A percentile compares a stretch with the other conserved stretches of the same genome.
phyloP scores from a whole-genome alignment of 1,284 basidiomycete species.

The Fomitiporia mediterranea region DNA sequence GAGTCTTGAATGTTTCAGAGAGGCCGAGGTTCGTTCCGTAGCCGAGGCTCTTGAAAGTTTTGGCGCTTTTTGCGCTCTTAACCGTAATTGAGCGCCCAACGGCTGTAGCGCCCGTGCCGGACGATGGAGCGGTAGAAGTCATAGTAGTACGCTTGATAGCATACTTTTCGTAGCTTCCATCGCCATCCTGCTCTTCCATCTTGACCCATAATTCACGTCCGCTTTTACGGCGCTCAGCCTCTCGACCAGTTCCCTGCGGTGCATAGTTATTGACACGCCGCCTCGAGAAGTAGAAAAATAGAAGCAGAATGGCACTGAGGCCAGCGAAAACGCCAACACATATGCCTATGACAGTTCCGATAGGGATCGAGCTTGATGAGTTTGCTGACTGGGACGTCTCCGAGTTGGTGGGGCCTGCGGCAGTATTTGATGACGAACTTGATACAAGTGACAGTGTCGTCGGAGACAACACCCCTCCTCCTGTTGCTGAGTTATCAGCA shows the following conservation, averaged over 20 bases:
- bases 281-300: constrained; percentile 2
- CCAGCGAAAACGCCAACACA: constrained; percentile 19
- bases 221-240: constrained; percentile 15
- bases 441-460: background rate
- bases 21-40: constrained; percentile 18
- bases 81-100: constrained; percentile 20
- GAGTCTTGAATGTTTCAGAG: constrained; percentile 16
- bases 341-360: constrained; percentile 19
- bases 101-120: constrained; percentile 2
- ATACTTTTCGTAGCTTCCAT: constrained; percentile 17
- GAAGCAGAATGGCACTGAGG: constrained; percentile 8
- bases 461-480: background rate
- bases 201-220: constrained; percentile 20
- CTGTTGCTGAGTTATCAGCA: background rate
- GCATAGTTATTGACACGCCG: background rate
- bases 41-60: constrained; percentile 19
- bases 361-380: constrained; percentile 13
- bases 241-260: background rate
- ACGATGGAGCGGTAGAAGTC: background rate
- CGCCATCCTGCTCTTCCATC: constrained; percentile 18
- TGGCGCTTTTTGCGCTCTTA: constrained; percentile 17
- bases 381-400: background rate
- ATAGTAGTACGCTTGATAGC: constrained; percentile 13
- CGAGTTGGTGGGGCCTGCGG: background rate
- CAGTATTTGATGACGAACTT: background rate